A percentile compares a stretch with the other conserved stretches of the same genome.
These are phyloP conservation scores for Cicer bijugum DNA, from an alignment of 306 rosid genomes.

Conservation along the genomic window DNA sequence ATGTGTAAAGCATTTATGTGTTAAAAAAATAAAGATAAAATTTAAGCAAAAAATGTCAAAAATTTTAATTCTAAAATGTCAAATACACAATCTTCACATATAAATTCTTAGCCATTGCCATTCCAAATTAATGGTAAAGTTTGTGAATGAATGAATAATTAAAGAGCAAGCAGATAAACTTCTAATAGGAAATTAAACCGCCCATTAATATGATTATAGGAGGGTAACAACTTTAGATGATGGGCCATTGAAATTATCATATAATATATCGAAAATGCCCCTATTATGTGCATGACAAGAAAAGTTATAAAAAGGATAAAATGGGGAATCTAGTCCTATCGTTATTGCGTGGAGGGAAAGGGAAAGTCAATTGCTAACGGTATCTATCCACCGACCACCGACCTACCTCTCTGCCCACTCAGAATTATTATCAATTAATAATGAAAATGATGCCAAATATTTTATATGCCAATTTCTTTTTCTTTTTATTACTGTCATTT, in stretches of 20 bases:
- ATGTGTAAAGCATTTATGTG: too few species aligned
- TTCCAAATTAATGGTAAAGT: too few species aligned
- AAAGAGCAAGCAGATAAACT: conserved; percentile 13
- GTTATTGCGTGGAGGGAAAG: conserved; percentile 66
- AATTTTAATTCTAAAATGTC: too few species aligned
- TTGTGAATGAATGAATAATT: conserved; percentile 21
- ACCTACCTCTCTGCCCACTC: conserved; percentile 60
- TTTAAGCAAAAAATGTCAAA: too few species aligned
- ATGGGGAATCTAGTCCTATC: conserved; percentile 44
- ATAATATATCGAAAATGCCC: conserved; percentile 27
- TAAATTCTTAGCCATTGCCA: too few species aligned
- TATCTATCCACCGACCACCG: conserved; percentile 90
- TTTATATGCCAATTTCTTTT: not conserved
- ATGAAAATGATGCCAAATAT: conserved; percentile 43
- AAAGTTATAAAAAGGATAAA: conserved; percentile 40
- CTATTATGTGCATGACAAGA: not conserved
- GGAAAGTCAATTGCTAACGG: conserved; percentile 85
- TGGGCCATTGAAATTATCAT: conserved; percentile 37
- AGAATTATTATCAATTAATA: conserved; percentile 43
- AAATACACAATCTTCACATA: too few species aligned
- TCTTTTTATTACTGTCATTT: not conserved
- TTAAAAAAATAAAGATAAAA: too few species aligned
- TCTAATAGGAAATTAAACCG: conserved; percentile 46
- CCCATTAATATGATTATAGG: conserved; percentile 44
- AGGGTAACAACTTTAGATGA: conserved; percentile 35